Evolutionary conservation across 768 basidiomycete species (phyloP).

Genomic region (Melanogaster broomeanus): DNA sequence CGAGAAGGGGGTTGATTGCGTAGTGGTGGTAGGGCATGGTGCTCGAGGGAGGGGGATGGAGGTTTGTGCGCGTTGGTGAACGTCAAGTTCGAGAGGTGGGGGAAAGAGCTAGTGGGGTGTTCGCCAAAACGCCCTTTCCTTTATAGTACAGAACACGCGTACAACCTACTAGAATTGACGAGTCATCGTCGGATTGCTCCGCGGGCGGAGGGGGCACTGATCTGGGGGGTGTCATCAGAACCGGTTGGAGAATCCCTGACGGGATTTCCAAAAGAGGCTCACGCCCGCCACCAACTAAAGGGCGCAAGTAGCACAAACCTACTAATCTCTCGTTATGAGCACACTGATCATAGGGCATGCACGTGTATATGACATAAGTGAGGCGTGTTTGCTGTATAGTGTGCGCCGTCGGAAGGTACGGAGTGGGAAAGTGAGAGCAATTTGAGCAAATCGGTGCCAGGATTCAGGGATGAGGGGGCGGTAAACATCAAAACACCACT

Average conservation of each 20-base stretch:
- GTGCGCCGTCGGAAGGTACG: not conserved
- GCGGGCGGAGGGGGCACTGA: not conserved
- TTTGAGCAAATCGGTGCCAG: not conserved
- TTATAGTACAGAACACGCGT: slow-evolving; percentile 14
- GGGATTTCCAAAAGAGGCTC: not conserved
- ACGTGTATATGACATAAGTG: slow-evolving; percentile 5
- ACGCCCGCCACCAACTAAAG: slow-evolving; percentile 8
- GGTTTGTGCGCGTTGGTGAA: not conserved
- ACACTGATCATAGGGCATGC: not conserved
- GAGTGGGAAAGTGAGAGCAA: slow-evolving; percentile 1
- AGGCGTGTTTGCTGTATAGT: slow-evolving; percentile 22
- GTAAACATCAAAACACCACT: not conserved
- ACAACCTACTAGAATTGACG: not conserved
- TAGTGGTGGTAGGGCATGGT: slow-evolving; percentile 17
- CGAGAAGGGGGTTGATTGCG: slow-evolving; percentile 19
- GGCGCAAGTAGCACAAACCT: not conserved
- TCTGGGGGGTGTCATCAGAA: not conserved
- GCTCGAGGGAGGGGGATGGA: slow-evolving; percentile 5
- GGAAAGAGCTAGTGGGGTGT: not conserved
- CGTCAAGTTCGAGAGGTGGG: not conserved
- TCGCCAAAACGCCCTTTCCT: not conserved
- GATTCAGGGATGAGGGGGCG: not conserved
- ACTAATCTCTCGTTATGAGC: slow-evolving; percentile 6
- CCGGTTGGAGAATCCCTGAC: slow-evolving; percentile 7
- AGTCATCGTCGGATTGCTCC: not conserved